Percentiles rank a stretch among this genome's conserved stretches.
Conservation (phyloP, 176 grass and related monocot genomes). For the Tillandsia fasciculata region DNA sequence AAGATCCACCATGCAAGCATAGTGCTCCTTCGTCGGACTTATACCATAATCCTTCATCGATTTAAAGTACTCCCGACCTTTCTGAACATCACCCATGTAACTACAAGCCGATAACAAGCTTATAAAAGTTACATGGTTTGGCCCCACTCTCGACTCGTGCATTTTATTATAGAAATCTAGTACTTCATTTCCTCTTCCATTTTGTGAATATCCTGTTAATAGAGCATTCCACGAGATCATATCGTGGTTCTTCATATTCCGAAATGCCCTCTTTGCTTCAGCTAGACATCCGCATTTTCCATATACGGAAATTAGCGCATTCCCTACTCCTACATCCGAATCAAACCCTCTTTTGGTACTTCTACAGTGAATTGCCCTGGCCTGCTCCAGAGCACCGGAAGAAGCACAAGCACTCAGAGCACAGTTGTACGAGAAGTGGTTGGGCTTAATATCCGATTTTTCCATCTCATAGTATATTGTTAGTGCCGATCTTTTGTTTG, state of each 20-base stretch:
- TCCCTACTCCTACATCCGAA: slow-evolving; percentile 21
- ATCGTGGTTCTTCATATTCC: slow-evolving; percentile 8
- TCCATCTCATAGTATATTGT: slow-evolving; percentile 15
- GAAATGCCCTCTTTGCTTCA: slow-evolving; percentile 14
- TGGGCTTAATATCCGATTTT: slow-evolving; percentile 10
- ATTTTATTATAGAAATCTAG: slow-evolving; percentile 18
- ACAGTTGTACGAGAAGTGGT: slow-evolving; percentile 28
- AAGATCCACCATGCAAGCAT: slow-evolving; percentile 26
- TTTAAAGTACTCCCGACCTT: slow-evolving; percentile 9
- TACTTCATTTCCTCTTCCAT: slow-evolving; percentile 17
- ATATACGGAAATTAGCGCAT: slow-evolving; percentile 19
- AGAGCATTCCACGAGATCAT: slow-evolving; percentile 24
- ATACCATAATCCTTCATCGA: slow-evolving; percentile 13
- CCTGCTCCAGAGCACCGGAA: slow-evolving; percentile 11
- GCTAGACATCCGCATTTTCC: slow-evolving; percentile 24
- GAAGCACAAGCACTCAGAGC: slow-evolving; percentile 17
- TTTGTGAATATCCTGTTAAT: slow-evolving; percentile 25
- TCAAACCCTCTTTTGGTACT: slow-evolving; percentile 14
- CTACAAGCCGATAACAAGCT: slow-evolving; percentile 22
- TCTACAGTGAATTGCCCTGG: slow-evolving; percentile 25
- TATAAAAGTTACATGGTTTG: slow-evolving; percentile 21
- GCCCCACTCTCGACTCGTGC: slow-evolving; percentile 11
- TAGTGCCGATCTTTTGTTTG: background rate
- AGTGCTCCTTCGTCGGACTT: slow-evolving; percentile 16
- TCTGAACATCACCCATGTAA: slow-evolving; percentile 14